These are phyloP conservation scores for Brettanomyces sp. DNA, from an alignment of 805 yeast species.

Conservation along the genomic window DNA sequence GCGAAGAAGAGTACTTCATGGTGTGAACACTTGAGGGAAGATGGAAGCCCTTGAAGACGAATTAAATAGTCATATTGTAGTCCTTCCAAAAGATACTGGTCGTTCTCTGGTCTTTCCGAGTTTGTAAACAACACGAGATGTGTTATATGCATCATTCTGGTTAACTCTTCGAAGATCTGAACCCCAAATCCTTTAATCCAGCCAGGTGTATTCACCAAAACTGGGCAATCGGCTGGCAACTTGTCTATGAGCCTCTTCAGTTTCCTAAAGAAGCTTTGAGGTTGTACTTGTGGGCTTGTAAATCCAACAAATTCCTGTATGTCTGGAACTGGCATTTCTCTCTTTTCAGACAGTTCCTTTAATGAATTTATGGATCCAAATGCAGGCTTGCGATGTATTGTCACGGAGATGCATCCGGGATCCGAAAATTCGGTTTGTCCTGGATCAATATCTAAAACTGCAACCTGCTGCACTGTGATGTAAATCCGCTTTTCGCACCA, in stretches of 20 bases:
- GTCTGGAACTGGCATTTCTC: conserved; percentile 4
- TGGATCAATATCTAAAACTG: conserved; percentile 73
- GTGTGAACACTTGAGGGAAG: conserved; percentile 4
- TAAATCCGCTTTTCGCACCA: conserved; percentile 21
- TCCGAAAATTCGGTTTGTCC: conserved; percentile 76
- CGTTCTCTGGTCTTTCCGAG: conserved; percentile 1
- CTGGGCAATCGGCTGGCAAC: conserved; percentile 22
- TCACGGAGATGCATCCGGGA: conserved; percentile 63
- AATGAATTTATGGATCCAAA: conserved; percentile 31
- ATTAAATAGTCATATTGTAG: conserved; percentile 1
- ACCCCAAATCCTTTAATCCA: conserved; percentile 88
- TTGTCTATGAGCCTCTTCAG: conserved; percentile 30
- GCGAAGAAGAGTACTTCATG: conserved; percentile 38
- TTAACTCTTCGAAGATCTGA: conserved; percentile 45
- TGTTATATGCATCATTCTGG: conserved; percentile 40
- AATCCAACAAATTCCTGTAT: conserved; percentile 44
- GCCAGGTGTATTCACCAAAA: conserved; percentile 76
- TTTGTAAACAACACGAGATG: conserved; percentile 47
- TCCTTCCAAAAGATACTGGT: conserved; percentile 5
- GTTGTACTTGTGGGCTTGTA: conserved; percentile 58
- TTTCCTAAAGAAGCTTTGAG: conserved; percentile 40
- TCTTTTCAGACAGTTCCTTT: conserved; percentile 13
- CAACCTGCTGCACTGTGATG: conserved; percentile 17
- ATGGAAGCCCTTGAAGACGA: conserved; percentile 6
- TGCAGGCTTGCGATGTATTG: conserved; percentile 22